A percentile compares a stretch with the other conserved stretches of the same genome.
phyloP scores from a whole-genome alignment of 2,329 filamentous ascomycete species.

The Drechslerella dactyloides region DNA sequence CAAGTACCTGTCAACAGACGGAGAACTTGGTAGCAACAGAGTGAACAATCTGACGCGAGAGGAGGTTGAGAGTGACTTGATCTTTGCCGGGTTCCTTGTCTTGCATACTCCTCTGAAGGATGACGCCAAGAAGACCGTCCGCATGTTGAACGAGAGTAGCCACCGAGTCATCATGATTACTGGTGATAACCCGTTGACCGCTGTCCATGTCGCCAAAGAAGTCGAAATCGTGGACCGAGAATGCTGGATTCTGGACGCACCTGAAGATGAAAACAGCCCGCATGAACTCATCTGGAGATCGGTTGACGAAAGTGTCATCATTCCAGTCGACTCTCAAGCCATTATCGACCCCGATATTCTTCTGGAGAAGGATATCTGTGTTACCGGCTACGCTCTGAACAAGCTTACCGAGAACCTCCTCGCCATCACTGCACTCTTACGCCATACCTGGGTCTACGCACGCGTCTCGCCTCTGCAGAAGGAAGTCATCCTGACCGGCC shows the following conservation, averaged over 20 bases:
- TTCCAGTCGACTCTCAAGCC: constrained; percentile 82
- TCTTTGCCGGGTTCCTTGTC: constrained; percentile 93
- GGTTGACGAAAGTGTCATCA: constrained; percentile 85
- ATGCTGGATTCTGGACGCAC: constrained; percentile 90
- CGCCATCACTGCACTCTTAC: constrained; percentile 78
- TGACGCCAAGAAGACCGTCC: constrained; percentile 89
- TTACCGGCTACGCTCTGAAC: constrained; percentile 89
- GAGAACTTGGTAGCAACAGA: constrained; percentile 78
- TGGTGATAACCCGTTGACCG: constrained; percentile 94
- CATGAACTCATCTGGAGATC: constrained; percentile 88
- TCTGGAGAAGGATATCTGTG: constrained; percentile 85
- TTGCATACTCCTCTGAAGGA: constrained; percentile 95
- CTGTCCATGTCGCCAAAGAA: constrained; percentile 90
- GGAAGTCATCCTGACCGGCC: constrained; percentile 93
- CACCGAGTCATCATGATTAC: constrained; percentile 99
- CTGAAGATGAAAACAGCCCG: constrained; percentile 82
- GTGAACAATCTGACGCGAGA: constrained; percentile 96
- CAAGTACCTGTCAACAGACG: constrained; percentile 83
- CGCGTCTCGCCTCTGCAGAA: constrained; percentile 98
- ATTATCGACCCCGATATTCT: constrained; percentile 82
- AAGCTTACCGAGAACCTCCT: constrained; percentile 79
- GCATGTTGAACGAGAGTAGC: constrained; percentile 98
- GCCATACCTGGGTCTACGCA: constrained; percentile 95
- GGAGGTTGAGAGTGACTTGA: constrained; percentile 81
- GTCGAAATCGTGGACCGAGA: constrained; percentile 98